Evolutionary conservation across 2,329 filamentous ascomycete species (phyloP).

Genomic region (Colletotrichum sp.): DNA sequence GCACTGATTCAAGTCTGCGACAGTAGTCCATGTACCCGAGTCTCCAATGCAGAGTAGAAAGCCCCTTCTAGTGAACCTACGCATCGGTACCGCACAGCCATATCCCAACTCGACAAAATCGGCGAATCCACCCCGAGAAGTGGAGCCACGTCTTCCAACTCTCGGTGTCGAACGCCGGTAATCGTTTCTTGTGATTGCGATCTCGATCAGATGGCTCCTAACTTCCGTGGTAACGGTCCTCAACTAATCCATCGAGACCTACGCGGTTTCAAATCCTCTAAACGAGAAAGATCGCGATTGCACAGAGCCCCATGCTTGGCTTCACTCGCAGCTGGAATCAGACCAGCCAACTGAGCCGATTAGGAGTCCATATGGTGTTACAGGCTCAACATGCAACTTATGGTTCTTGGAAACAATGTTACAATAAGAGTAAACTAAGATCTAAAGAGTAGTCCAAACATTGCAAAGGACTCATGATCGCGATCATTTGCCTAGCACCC

Average conservation of each 20-base stretch:
- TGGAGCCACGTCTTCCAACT: neutral
- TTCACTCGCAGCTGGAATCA: neutral
- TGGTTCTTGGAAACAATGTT: neutral
- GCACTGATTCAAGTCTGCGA: neutral
- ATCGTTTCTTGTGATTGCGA: neutral
- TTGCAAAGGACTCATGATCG: neutral
- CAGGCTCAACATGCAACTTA: neutral
- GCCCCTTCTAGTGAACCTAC: neutral
- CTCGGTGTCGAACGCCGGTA: neutral
- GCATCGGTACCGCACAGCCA: neutral
- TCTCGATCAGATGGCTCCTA: neutral
- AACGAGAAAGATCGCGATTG: neutral
- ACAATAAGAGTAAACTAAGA: neutral
- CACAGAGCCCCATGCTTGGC: neutral
- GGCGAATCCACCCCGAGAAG: neutral
- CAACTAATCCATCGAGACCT: neutral
- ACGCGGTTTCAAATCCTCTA: neutral
- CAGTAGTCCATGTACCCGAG: neutral
- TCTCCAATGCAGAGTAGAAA: neutral
- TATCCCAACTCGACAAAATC: neutral
- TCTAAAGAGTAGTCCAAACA: neutral
- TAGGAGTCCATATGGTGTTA: accelerated
- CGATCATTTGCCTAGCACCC: neutral
- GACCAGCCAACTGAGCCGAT: neutral
- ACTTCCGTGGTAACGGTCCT: neutral